Evolutionary conservation across 441 rosid genomes (phyloP).

Genomic region (Erodium moschatum): DNA sequence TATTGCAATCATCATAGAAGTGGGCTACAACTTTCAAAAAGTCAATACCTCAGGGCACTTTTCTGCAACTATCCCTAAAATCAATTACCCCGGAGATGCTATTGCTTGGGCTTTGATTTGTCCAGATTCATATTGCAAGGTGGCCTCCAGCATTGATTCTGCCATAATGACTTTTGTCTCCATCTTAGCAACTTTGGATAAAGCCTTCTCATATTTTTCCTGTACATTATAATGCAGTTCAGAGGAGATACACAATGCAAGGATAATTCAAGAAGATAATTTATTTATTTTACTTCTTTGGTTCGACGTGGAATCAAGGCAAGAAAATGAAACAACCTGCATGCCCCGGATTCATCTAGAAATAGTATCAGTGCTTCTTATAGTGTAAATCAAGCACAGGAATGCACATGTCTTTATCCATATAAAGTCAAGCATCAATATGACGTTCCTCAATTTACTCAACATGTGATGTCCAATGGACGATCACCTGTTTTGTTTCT

Average conservation of each 20-base stretch:
- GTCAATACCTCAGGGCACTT: too few relatives aligned
- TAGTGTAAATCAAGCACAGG: neutral
- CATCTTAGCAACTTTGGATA: slow-evolving; percentile 68
- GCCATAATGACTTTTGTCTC: slow-evolving; percentile 93
- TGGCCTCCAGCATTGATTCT: slow-evolving; percentile 32
- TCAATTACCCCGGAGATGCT: slow-evolving; percentile 1
- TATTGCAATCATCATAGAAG: too few relatives aligned
- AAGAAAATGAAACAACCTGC: neutral
- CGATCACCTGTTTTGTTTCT: neutral
- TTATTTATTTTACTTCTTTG: neutral
- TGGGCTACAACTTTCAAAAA: too few relatives aligned
- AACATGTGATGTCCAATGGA: neutral
- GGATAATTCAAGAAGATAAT: neutral
- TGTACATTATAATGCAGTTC: slow-evolving; percentile 24
- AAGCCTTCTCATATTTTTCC: slow-evolving; percentile 83
- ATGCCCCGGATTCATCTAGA: too few relatives aligned
- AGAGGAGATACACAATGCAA: neutral
- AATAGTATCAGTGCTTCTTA: neutral
- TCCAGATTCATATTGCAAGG: slow-evolving; percentile 5
- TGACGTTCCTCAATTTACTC: neutral
- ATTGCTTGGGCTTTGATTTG: slow-evolving; percentile 9
- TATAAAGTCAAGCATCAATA: too few relatives aligned
- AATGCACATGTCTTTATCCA: neutral
- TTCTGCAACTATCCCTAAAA: neutral
- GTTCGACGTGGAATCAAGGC: neutral